phyloP scores from a whole-genome alignment of 345 rosid species.

The Eucalyptus cloeziana region DNA sequence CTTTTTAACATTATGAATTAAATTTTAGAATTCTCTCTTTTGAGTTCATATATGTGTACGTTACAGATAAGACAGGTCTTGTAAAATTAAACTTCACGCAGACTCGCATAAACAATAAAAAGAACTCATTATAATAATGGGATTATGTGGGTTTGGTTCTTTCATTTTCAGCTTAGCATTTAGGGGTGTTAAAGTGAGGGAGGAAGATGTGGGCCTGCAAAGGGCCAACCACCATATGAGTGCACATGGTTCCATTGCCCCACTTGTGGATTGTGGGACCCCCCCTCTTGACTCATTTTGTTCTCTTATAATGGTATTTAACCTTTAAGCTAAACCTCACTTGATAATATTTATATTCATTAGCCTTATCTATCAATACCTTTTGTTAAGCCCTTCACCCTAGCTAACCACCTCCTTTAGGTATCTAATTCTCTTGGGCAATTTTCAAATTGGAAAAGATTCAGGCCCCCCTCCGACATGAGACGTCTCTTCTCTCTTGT shows the following conservation, averaged over 20 bases:
- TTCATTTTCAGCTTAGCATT: constrained; percentile 4
- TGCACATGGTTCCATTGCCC: constrained; percentile 52
- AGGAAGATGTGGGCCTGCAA: constrained; percentile 11
- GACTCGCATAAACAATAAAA: not conserved
- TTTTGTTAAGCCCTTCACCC: not conserved
- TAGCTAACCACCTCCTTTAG: not conserved
- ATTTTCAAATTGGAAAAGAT: not conserved
- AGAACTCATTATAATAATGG: not conserved
- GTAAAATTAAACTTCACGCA: not conserved
- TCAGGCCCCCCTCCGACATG: not conserved
- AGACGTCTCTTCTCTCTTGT: not conserved
- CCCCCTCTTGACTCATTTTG: not conserved
- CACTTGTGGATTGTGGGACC: constrained; percentile 10
- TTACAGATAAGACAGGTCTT: not conserved
- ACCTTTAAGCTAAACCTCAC: not conserved
- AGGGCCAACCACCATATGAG: constrained; percentile 59
- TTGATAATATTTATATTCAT: not conserved
- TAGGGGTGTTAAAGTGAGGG: constrained; percentile 3
- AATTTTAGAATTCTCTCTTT: not conserved
- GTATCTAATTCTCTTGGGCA: not conserved
- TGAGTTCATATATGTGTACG: not conserved
- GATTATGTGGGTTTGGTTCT: not conserved
- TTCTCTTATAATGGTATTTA: not conserved
- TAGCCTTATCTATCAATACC: not conserved
- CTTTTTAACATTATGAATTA: not conserved